Conservation (phyloP, 108 stramenopile genomes). For the Cyclotella choctawhatcheeana region DNA sequence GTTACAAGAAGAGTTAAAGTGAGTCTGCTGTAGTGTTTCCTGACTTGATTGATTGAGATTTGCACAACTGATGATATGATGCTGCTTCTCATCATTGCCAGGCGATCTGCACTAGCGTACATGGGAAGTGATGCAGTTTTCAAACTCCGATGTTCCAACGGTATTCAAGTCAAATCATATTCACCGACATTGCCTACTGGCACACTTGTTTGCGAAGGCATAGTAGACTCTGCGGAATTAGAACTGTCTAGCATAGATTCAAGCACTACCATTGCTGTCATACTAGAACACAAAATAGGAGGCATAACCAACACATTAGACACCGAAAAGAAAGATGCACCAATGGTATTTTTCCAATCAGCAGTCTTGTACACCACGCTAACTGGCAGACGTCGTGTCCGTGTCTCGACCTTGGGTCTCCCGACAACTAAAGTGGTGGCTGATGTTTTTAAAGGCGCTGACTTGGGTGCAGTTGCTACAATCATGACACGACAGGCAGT, state of each 20-base stretch:
- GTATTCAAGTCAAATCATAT: constrained; percentile 68
- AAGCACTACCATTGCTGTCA: constrained; percentile 69
- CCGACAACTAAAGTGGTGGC: constrained; percentile 41
- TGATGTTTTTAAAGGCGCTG: constrained; percentile 62
- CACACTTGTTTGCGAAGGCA: constrained; percentile 32
- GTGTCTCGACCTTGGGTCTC: constrained; percentile 85
- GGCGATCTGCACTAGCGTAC: constrained; percentile 42
- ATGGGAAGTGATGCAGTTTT: constrained; percentile 74
- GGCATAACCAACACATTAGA: constrained; percentile 52
- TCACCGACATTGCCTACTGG: constrained; percentile 41
- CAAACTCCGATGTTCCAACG: constrained; percentile 79
- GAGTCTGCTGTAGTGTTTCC: too few relatives aligned
- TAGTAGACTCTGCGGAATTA: constrained; percentile 63
- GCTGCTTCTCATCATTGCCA: neutral
- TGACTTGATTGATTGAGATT: neutral
- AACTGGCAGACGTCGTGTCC: constrained; percentile 72
- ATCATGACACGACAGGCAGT: constrained; percentile 60
- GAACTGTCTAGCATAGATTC: constrained; percentile 67
- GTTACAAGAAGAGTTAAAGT: constrained; percentile 61
- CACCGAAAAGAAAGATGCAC: constrained; percentile 33
- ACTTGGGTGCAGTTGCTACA: constrained; percentile 66
- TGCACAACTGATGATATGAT: neutral
- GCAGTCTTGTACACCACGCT: constrained; percentile 80
- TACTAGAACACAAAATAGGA: constrained; percentile 79
- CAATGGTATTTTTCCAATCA: constrained; percentile 75